These are phyloP conservation scores for Corymbia citriodora DNA, from an alignment of 441 rosid genomes.

Conservation along the genomic window DNA sequence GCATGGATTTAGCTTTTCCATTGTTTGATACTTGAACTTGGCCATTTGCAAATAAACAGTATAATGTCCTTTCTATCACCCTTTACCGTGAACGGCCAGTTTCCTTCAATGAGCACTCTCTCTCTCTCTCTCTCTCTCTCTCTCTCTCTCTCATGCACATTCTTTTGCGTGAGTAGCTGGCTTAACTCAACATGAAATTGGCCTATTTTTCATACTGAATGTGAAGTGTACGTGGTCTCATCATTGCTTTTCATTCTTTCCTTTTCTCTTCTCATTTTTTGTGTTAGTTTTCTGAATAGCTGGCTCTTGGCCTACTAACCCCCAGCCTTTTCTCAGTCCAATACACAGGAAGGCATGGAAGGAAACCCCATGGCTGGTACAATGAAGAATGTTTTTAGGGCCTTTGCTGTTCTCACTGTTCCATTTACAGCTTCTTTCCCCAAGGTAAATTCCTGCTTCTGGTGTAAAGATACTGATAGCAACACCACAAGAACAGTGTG, in stretches of 20 bases:
- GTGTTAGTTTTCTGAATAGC: neutral
- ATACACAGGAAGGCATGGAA: conserved; percentile 83
- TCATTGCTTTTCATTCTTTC: neutral
- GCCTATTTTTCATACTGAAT: neutral
- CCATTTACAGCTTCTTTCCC: conserved; percentile 69
- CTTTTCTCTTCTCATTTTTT: neutral
- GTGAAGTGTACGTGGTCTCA: neutral
- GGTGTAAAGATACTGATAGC: neutral
- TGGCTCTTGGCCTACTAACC: neutral
- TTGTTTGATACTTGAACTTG: neutral
- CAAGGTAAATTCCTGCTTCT: conserved; percentile 29
- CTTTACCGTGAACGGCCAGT: neutral
- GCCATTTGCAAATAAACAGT: neutral
- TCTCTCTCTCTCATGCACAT: neutral
- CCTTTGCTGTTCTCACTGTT: conserved; percentile 50
- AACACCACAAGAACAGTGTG: neutral
- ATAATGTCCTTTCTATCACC: neutral
- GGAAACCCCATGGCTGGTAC: conserved; percentile 56
- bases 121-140: neutral
- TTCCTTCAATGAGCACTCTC: neutral
- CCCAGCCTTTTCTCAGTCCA: conserved; percentile 34
- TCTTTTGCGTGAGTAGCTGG: neutral
- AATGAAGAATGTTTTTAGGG: conserved; percentile 49
- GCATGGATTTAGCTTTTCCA: conserved; percentile 1
- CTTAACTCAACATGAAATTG: neutral